These are phyloP conservation scores for Tetrahymena elliotti DNA, from an alignment of 73 alveolate genomes.

Conservation along the genomic window DNA sequence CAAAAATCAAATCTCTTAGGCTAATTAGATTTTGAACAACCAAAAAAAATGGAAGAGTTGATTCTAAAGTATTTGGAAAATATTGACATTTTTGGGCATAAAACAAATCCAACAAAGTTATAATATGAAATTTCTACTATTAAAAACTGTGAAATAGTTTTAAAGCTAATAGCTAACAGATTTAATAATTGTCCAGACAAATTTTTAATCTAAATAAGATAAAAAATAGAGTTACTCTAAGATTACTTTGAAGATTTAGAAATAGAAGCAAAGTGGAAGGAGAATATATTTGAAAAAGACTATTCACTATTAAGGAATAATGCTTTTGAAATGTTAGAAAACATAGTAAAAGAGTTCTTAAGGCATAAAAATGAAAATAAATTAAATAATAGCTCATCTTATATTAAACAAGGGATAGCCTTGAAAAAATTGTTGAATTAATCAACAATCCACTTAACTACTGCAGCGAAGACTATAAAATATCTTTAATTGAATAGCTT, in stretches of 20 bases:
- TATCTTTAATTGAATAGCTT: background rate
- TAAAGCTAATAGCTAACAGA: background rate
- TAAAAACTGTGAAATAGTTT: background rate
- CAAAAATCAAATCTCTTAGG: background rate
- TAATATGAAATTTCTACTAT: background rate
- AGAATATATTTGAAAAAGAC: background rate
- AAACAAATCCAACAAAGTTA: background rate
- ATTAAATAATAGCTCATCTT: background rate
- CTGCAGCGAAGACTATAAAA: background rate
- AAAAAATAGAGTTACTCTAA: background rate
- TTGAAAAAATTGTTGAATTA: background rate
- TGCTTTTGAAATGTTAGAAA: background rate
- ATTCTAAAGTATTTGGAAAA: background rate
- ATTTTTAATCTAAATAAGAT: background rate
- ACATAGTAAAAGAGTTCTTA: background rate
- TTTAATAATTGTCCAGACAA: background rate
- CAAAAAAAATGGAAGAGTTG: background rate
- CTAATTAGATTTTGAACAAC: background rate
- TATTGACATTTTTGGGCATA: background rate
- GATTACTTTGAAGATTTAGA: background rate
- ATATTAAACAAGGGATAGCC: background rate
- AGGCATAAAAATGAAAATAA: background rate
- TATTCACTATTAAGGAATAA: background rate
- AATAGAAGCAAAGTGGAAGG: background rate
- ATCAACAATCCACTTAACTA: background rate